Conservation (phyloP, 805 yeast species). For the Wickerhamiella galacta region DNA sequence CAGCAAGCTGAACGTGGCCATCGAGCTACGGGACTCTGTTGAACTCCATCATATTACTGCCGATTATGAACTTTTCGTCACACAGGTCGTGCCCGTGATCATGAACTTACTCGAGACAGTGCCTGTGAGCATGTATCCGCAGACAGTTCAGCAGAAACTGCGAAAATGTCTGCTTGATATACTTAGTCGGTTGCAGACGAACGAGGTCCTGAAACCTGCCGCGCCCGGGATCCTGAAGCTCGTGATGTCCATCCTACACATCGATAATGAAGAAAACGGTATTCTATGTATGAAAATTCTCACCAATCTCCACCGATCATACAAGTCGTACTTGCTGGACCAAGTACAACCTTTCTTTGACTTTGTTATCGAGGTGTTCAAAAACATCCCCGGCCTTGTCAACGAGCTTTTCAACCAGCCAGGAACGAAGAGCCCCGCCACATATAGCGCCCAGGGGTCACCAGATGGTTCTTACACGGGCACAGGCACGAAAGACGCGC, state of each 20-base stretch:
- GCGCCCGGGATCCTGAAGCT: slow-evolving; percentile 42
- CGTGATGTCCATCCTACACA: slow-evolving; percentile 41
- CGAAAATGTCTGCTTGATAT: slow-evolving; percentile 64
- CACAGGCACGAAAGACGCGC: slow-evolving; percentile 23
- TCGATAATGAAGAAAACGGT: slow-evolving; percentile 92
- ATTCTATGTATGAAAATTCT: slow-evolving; percentile 76
- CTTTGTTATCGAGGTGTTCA: slow-evolving; percentile 58
- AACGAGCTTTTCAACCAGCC: slow-evolving; percentile 41
- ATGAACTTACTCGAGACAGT: slow-evolving; percentile 43
- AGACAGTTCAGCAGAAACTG: slow-evolving; percentile 29
- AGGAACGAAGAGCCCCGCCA: slow-evolving; percentile 1
- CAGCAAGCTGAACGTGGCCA: slow-evolving; percentile 47
- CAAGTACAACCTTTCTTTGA: slow-evolving; percentile 68
- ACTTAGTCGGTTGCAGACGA: slow-evolving; percentile 64
- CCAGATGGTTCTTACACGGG: slow-evolving; percentile 21
- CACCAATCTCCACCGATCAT: slow-evolving; percentile 72
- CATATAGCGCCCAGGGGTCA: slow-evolving; percentile 21
- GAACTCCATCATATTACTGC: slow-evolving; percentile 69
- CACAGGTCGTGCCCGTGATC: slow-evolving; percentile 54
- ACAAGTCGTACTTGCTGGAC: slow-evolving; percentile 47
- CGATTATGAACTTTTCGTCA: slow-evolving; percentile 65
- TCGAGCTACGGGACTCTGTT: slow-evolving; percentile 73
- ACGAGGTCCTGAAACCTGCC: slow-evolving; percentile 62
- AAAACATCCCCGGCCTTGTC: slow-evolving; percentile 62
- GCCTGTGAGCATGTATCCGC: slow-evolving; percentile 26